phyloP scores from a whole-genome alignment of 2,329 filamentous ascomycete species.

The Venturia effusa region DNA sequence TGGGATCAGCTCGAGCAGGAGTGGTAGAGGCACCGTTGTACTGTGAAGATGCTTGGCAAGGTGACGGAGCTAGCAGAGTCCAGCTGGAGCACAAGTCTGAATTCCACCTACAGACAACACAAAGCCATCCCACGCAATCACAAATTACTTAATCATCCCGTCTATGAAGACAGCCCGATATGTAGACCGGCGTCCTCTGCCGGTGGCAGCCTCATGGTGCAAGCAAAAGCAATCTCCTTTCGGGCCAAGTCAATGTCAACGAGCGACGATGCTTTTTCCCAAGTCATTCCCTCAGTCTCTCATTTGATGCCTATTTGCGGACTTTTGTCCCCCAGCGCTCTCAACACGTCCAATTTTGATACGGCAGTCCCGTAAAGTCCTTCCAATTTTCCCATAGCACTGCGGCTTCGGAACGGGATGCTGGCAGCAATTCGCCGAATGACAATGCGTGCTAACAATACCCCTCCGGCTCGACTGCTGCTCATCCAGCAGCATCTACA shows the following conservation, averaged over 20 bases:
- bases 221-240: too few species aligned
- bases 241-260: too few species aligned
- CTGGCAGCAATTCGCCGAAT: neutral
- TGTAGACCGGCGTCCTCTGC: neutral
- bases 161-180: neutral
- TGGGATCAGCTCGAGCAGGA: neutral
- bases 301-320: neutral
- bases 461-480: constrained; percentile 40
- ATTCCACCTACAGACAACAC: neutral
- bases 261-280: too few species aligned
- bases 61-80: neutral
- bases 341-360: neutral
- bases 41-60: neutral
- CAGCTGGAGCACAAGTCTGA: neutral
- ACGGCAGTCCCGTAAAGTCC: neutral
- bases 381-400: neutral
- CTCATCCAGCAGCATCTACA: constrained; percentile 51
- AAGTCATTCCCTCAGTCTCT: neutral
- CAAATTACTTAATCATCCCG: neutral
- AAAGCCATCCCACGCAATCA: neutral
- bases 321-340: neutral
- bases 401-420: neutral
- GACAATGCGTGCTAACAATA: constrained; percentile 12
- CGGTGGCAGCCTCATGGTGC: neutral
- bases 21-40: neutral